phyloP scores from a whole-genome alignment of 208 protist species.

The Plasmodiophora brassicae region DNA sequence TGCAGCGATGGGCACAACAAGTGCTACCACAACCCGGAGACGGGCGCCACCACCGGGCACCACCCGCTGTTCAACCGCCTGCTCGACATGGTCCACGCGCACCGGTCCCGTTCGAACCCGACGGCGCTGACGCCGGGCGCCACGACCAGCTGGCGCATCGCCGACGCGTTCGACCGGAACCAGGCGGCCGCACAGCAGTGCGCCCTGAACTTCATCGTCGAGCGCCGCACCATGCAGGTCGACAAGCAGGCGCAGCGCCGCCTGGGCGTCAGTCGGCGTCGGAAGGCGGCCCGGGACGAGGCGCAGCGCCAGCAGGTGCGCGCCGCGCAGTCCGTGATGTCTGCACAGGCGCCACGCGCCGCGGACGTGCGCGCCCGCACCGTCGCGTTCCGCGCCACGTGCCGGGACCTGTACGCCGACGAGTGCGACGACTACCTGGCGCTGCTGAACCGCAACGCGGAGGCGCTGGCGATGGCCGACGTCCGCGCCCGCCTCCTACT shows the following conservation, averaged over 20 bases:
- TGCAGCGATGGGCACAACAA: neutral
- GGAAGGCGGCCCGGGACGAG: neutral
- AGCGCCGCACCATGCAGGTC: neutral
- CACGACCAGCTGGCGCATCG: neutral
- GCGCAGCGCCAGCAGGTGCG: neutral
- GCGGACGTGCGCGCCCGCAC: neutral
- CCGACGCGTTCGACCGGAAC: neutral
- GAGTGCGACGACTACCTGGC: neutral
- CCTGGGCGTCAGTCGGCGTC: neutral
- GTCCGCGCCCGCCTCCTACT: neutral
- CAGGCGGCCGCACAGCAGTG: neutral
- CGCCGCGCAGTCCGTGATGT: neutral
- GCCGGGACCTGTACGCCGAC: neutral
- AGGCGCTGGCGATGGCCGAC: neutral
- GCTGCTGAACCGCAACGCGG: neutral
- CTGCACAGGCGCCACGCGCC: no score
- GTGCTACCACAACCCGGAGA: conserved; percentile 23
- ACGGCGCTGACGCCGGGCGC: neutral
- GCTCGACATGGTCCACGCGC: neutral
- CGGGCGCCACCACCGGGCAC: neutral
- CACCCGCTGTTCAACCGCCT: conserved; percentile 7
- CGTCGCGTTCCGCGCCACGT: neutral
- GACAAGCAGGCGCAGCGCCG: neutral
- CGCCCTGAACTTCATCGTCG: neutral
- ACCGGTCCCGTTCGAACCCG: neutral